Evolutionary conservation across 2,329 filamentous ascomycete species (phyloP), one percentile per base, ranked within the genome.

Genomic region (Ceratocystiopsis brevicomis): DNA sequence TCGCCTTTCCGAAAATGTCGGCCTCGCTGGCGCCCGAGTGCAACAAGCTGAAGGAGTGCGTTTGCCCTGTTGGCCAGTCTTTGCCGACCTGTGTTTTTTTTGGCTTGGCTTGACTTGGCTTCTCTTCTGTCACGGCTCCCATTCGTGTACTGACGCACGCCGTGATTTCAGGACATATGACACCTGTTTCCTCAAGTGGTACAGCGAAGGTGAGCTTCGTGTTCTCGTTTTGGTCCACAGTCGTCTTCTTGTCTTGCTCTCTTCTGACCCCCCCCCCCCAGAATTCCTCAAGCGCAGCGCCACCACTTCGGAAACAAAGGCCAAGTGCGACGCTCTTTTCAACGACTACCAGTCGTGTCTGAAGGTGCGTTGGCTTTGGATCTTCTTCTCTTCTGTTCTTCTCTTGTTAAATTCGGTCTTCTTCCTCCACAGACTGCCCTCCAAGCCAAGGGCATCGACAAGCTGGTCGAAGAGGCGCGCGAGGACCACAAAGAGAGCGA

Each of bases 131-230:
- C 18, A 9, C 44, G 17, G 13, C 37, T 16, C 4, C 42, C 40
- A 18, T 44, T 19, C 19, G 10, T 42, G 14, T 3, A 9, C 25
- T 30, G 25, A 30, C 25, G 10, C 25, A 2, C 4, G 4, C 4
- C 21, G 4, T 6, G 25, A 2, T 11, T 10, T 10, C 48, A 95
- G 87, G 59, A 83, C 79, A 53, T 98, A 98, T 58, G 90, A 98
- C 60, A 87, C 81, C 42, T 98, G 90, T 64, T 98, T 98, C 59
- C 66, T 98, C 50, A 96, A 94, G 64, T 98, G 90, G 90, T 98
- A 98, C 61, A 95, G 87, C 57, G 90, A 98, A 63, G 96, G 90
- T 95, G 68, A 46, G 79, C 50, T 21, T 43, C 41, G 50, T 44
- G 15, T 40, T 40, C 16, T 13, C 17, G 11, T 16, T 14, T 17